Percentiles rank a stretch among this genome's conserved stretches.
These are phyloP conservation scores for Betula pendula DNA, from an alignment of 306 rosid genomes.

Conservation along the genomic window DNA sequence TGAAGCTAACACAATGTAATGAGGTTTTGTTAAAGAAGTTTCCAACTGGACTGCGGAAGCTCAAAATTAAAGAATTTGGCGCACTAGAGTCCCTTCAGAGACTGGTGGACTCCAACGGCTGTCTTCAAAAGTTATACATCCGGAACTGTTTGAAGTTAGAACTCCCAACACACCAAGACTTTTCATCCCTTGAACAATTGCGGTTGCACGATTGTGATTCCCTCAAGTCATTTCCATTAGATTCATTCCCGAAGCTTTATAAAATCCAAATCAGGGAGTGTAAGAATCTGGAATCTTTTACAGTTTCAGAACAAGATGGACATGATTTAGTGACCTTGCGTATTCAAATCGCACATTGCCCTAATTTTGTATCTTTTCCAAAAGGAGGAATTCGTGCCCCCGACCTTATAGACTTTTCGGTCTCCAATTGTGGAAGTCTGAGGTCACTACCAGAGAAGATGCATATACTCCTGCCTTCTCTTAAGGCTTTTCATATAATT, in stretches of 20 bases:
- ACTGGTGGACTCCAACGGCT: too few species aligned
- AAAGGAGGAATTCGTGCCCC: neutral
- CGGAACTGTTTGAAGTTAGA: too few species aligned
- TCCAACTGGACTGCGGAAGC: too few species aligned
- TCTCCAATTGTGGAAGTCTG: neutral
- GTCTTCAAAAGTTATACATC: too few species aligned
- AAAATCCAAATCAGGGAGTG: accelerated
- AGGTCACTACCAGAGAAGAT: neutral
- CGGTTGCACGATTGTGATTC: too few species aligned
- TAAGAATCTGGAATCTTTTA: neutral
- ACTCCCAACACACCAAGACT: too few species aligned
- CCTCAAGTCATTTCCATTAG: neutral
- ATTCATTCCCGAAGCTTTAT: neutral
- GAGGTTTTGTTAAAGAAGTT: too few species aligned
- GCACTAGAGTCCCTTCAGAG: too few species aligned
- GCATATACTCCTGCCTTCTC: neutral
- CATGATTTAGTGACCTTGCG: neutral
- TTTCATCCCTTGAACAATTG: too few species aligned
- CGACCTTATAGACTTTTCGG: accelerated
- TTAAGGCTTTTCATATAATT: accelerated
- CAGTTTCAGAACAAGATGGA: neutral
- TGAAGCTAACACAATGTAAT: too few species aligned
- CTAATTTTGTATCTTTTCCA: neutral
- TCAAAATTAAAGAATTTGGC: too few species aligned
- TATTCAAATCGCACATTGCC: accelerated